phyloP scores from a whole-genome alignment of 805 yeast species.

The Wickerhamomyces mucosus region DNA sequence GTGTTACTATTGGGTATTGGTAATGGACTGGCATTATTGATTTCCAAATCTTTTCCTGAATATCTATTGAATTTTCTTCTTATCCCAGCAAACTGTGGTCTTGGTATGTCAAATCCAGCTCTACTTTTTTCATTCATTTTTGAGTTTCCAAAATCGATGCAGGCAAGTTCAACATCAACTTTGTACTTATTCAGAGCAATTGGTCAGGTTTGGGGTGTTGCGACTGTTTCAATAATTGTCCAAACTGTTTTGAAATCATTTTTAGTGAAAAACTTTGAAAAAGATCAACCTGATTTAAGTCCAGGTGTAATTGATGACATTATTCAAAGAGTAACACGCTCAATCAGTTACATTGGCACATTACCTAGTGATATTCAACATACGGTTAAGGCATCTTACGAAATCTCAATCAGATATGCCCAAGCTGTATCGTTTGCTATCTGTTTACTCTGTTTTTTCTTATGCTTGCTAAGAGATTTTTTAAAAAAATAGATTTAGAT shows the following conservation, averaged over 20 bases:
- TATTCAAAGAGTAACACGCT: slow-evolving; percentile 7
- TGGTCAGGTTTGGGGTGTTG: slow-evolving; percentile 54
- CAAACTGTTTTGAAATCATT: slow-evolving; percentile 4
- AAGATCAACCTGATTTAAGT: slow-evolving; percentile 2
- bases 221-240: slow-evolving; percentile 24
- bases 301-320: slow-evolving; percentile 6
- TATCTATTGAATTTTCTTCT: slow-evolving; percentile 29
- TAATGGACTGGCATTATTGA: slow-evolving; percentile 26
- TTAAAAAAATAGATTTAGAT: too few relatives aligned
- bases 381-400: slow-evolving; percentile 6
- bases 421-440: slow-evolving; percentile 5
- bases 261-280: slow-evolving; percentile 7
- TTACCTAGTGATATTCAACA: slow-evolving; percentile 6
- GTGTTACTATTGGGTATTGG: slow-evolving; percentile 28
- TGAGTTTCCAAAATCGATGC: slow-evolving; percentile 52
- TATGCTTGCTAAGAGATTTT: slow-evolving; percentile 5
- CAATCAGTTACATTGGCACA: slow-evolving; percentile 11
- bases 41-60: slow-evolving; percentile 27
- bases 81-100: slow-evolving; percentile 37
- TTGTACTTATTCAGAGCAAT: slow-evolving; percentile 56
- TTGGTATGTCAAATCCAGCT: slow-evolving; percentile 51
- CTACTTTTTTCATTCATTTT: slow-evolving; percentile 59
- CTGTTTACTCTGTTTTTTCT: slow-evolving; percentile 4
- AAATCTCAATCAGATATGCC: slow-evolving; percentile 10
- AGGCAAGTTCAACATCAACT: slow-evolving; percentile 55